phyloP scores from a whole-genome alignment of 2,329 filamentous ascomycete species.

The Aspergillus transmontanensis region DNA sequence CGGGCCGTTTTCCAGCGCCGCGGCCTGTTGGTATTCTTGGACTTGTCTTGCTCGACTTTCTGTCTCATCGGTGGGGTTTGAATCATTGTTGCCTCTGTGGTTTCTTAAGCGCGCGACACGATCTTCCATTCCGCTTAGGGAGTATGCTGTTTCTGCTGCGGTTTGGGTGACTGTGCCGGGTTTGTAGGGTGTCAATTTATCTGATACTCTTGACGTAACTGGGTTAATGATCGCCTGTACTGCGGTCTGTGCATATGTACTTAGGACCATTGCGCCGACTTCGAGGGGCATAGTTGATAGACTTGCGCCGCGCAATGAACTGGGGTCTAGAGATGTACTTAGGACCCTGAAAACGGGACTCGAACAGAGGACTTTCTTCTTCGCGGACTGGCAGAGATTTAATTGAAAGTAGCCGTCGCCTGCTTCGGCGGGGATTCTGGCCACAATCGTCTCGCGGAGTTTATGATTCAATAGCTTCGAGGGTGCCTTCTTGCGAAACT shows the following conservation, averaged over 20 bases:
- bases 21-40: background rate
- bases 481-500: conserved; percentile 61
- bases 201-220: conserved; percentile 28
- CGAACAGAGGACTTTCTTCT: conserved; percentile 63
- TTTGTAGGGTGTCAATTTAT: conserved; percentile 28
- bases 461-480: conserved; percentile 53
- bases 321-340: conserved; percentile 64
- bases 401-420: conserved; percentile 70
- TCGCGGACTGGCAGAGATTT: conserved; percentile 60
- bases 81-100: background rate
- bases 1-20: conserved; percentile 32
- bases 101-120: conserved; percentile 31
- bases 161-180: conserved; percentile 34
- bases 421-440: conserved; percentile 65
- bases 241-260: conserved; percentile 45
- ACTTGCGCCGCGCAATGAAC: conserved; percentile 66
- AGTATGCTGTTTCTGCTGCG: conserved; percentile 37
- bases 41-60: conserved; percentile 4
- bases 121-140: conserved; percentile 31
- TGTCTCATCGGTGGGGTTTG: background rate
- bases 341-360: conserved; percentile 71
- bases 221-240: conserved; percentile 28
- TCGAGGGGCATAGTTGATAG: conserved; percentile 67
- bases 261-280: conserved; percentile 53
- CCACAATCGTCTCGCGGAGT: conserved; percentile 64